Evolutionary conservation across 805 yeast genomes (phyloP).

Genomic region (Wilhelminamyces savonicus): DNA sequence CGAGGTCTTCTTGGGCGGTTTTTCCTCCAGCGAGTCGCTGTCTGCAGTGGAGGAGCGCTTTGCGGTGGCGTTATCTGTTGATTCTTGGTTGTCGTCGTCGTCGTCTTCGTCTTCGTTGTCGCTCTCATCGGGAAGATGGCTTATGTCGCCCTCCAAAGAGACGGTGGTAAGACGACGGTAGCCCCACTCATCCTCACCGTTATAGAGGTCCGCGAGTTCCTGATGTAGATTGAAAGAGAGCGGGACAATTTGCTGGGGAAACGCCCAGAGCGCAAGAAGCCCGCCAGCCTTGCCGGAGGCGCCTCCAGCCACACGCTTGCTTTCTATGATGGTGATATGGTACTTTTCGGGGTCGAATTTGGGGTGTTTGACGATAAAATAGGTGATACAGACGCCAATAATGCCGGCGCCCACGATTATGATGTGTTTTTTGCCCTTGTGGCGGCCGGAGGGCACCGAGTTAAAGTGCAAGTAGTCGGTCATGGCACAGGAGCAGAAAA

Average conservation of each 20-base stretch:
- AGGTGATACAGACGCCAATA: slow-evolving; percentile 93
- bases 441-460: slow-evolving; percentile 41
- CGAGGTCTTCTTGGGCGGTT: slow-evolving; percentile 34
- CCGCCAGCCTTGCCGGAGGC: slow-evolving; percentile 99
- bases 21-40: slow-evolving; percentile 4
- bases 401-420: slow-evolving; percentile 93
- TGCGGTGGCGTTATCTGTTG: slow-evolving; percentile 8
- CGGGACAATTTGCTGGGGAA: slow-evolving; percentile 91
- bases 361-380: slow-evolving; percentile 79
- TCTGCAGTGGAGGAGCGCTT: slow-evolving; percentile 6
- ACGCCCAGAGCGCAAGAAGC: slow-evolving; percentile 89
- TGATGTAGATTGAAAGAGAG: slow-evolving; percentile 81
- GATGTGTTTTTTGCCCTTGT: slow-evolving; percentile 64
- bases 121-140: slow-evolving; percentile 14
- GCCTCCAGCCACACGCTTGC: slow-evolving; percentile 92
- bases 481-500: slow-evolving; percentile 13
- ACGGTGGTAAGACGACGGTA: slow-evolving; percentile 84
- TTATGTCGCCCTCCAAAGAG: slow-evolving; percentile 77
- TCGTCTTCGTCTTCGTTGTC: slow-evolving; percentile 18
- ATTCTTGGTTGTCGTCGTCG: slow-evolving; percentile 12
- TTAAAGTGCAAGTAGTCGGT: slow-evolving; percentile 25
- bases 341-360: slow-evolving; percentile 64
- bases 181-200: slow-evolving; percentile 90
- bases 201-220: slow-evolving; percentile 67
- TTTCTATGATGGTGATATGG: slow-evolving; percentile 81